phyloP scores from a whole-genome alignment of 768 basidiomycete species.

The Mycena latifolia region DNA sequence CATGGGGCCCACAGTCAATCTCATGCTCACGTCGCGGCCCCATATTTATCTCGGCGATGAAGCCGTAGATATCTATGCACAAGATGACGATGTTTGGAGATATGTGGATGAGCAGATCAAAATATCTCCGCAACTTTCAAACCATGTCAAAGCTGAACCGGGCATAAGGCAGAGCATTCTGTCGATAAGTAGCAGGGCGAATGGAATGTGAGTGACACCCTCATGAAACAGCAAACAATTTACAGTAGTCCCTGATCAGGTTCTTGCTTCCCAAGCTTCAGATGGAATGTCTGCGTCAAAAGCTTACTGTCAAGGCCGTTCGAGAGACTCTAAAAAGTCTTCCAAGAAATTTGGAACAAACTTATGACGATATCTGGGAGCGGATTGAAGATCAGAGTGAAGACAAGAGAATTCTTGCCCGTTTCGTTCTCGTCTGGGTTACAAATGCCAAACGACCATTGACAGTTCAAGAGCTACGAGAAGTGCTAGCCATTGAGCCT shows the following conservation, averaged over 20 bases:
- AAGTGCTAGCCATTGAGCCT: not conserved
- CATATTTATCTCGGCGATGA: not conserved
- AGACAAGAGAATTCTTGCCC: not conserved
- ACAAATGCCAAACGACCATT: not conserved
- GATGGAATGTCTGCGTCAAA: not conserved
- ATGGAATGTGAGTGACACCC: conserved; percentile 9
- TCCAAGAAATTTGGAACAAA: not conserved
- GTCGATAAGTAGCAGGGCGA: not conserved
- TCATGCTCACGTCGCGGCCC: conserved; percentile 7
- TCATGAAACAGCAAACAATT: not conserved
- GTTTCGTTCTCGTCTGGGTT: not conserved
- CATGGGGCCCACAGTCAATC: not conserved
- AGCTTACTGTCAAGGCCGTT: not conserved
- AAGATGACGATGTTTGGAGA: not conserved
- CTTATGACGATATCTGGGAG: not conserved
- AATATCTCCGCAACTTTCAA: not conserved
- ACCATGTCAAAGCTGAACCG: not conserved
- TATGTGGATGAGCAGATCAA: conserved; percentile 3
- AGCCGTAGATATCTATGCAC: not conserved
- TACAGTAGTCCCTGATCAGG: not conserved
- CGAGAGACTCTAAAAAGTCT: conserved; percentile 5
- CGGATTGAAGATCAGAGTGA: conserved; percentile 1
- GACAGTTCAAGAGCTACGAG: not conserved
- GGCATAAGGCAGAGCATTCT: not conserved
- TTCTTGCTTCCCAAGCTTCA: conserved; percentile 21